phyloP scores from a whole-genome alignment of 371 early-diverging fungal species.

The Mucor saturninus region DNA sequence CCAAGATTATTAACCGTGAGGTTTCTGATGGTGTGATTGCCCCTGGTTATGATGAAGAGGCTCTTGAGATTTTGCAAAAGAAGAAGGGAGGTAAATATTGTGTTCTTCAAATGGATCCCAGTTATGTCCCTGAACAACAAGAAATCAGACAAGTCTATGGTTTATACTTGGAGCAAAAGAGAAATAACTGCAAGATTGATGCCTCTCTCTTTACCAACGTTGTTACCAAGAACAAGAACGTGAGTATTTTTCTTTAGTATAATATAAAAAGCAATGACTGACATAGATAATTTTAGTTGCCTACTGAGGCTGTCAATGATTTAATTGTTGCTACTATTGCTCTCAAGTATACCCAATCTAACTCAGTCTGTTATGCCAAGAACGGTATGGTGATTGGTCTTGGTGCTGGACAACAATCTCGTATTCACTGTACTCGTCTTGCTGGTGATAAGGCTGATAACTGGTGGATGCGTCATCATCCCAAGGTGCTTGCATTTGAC shows the following conservation, averaged over 20 bases:
- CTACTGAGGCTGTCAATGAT: conserved; percentile 78
- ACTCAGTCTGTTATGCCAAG: conserved; percentile 97
- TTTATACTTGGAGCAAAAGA: conserved; percentile 85
- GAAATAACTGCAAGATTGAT: conserved; percentile 84
- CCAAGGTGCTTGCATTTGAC: conserved; percentile 82
- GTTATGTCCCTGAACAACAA: conserved; percentile 80
- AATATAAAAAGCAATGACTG: no score
- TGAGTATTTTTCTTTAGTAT: no score
- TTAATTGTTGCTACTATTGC: conserved; percentile 96
- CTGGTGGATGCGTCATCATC: conserved; percentile 98
- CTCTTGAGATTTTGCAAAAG: conserved; percentile 87
- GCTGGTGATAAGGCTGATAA: conserved; percentile 99
- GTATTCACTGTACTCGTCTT: conserved; percentile 97
- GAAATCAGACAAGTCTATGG: conserved; percentile 97
- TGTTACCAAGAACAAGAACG: conserved; percentile 77
- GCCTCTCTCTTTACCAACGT: conserved; percentile 80
- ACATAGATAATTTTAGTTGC: conserved; percentile 29
- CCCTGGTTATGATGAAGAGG: conserved; percentile 86
- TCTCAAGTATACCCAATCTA: conserved; percentile 97
- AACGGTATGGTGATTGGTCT: conserved; percentile 98
- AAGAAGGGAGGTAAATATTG: conserved; percentile 98
- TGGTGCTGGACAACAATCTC: conserved; percentile 97
- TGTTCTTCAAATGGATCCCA: conserved; percentile 90
- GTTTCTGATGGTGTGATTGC: conserved; percentile 98
- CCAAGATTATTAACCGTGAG: conserved; percentile 92